Conservation (phyloP, 2,329 filamentous ascomycete species). For the Zymoseptoria crescenta region DNA sequence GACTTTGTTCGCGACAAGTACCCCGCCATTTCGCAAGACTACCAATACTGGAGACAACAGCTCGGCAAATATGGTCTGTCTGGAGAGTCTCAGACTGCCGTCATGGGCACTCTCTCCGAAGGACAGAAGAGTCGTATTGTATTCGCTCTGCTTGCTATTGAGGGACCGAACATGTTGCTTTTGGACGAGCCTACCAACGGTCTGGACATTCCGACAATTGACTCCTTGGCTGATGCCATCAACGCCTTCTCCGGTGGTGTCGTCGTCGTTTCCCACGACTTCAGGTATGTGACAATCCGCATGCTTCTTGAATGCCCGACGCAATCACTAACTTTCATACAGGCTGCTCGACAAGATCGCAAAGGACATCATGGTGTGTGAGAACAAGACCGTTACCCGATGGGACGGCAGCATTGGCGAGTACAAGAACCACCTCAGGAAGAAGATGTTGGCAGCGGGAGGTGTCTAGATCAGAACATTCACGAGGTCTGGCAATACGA, state of each 20-base stretch:
- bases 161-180: slow-evolving; percentile 93
- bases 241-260: slow-evolving; percentile 95
- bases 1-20: slow-evolving; percentile 99
- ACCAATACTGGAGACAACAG: slow-evolving; percentile 99
- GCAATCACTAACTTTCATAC: slow-evolving; percentile 30
- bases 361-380: slow-evolving; percentile 98
- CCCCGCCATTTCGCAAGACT: slow-evolving; percentile 79
- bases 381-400: slow-evolving; percentile 85
- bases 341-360: slow-evolving; percentile 98
- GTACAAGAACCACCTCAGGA: slow-evolving; percentile 97
- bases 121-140: slow-evolving; percentile 98
- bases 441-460: slow-evolving; percentile 74
- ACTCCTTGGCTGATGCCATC: slow-evolving; percentile 94
- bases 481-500: neutral
- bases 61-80: slow-evolving; percentile 89
- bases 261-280: slow-evolving; percentile 96
- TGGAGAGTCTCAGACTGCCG: slow-evolving; percentile 87
- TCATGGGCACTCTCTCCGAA: slow-evolving; percentile 97
- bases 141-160: slow-evolving; percentile 91
- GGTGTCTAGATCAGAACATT: neutral
- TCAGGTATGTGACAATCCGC: slow-evolving; percentile 60
- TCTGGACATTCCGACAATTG: slow-evolving; percentile 97
- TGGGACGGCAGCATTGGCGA: slow-evolving; percentile 87
- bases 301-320: neutral
- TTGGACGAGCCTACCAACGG: slow-evolving; percentile 99